These are phyloP conservation scores for Neospora caninum DNA, from an alignment of 169 alveolate species.

Conservation along the genomic window DNA sequence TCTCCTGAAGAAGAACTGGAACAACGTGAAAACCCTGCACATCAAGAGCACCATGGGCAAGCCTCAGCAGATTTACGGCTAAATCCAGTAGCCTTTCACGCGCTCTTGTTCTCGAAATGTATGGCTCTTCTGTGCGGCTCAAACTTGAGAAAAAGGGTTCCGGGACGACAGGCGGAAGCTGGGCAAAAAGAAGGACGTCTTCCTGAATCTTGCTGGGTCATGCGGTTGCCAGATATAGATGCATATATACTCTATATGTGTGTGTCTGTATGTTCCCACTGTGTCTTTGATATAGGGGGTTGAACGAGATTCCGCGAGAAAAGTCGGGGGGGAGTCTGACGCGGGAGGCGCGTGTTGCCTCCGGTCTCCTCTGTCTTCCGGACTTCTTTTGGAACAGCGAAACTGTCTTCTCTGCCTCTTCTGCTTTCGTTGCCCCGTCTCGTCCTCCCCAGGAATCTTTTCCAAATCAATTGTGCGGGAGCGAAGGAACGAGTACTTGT, in stretches of 20 bases:
- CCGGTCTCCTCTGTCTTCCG: background rate
- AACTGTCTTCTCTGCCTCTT: too few relatives aligned
- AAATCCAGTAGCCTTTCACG: slow-evolving; percentile 30
- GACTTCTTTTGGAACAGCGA: too few relatives aligned
- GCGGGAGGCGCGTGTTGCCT: background rate
- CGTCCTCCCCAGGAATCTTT: too few relatives aligned
- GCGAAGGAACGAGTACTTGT: too few relatives aligned
- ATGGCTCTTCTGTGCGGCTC: too few relatives aligned
- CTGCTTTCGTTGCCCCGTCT: too few relatives aligned
- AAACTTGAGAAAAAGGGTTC: background rate
- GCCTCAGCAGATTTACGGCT: slow-evolving; percentile 96
- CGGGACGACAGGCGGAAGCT: background rate
- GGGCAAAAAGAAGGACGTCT: background rate
- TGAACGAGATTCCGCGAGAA: background rate
- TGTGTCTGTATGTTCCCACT: background rate
- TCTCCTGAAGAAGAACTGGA: slow-evolving; percentile 99
- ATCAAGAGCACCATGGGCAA: slow-evolving; percentile 99
- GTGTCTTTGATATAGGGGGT: background rate
- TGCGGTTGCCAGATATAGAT: background rate
- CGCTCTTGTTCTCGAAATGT: background rate
- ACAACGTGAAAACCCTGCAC: slow-evolving; percentile 96
- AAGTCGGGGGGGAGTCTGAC: background rate
- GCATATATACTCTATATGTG: too few relatives aligned
- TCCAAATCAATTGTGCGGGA: too few relatives aligned
- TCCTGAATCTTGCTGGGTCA: background rate